These are phyloP conservation scores for Glarea lozoyensis DNA, from an alignment of 495 filamentous ascomycete species.

Conservation along the genomic window DNA sequence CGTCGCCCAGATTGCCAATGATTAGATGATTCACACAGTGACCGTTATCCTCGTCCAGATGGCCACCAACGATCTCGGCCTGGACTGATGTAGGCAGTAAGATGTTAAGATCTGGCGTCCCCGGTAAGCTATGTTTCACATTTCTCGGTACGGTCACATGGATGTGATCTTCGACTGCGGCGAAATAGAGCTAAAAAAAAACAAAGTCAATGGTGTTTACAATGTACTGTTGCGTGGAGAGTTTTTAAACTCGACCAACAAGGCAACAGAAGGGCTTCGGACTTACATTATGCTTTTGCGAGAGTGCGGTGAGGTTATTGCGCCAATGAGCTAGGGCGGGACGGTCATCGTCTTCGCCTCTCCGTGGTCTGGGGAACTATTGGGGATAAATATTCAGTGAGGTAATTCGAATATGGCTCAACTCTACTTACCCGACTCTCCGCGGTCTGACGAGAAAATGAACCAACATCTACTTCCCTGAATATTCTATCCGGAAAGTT, in stretches of 20 bases:
- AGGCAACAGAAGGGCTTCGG: not conserved
- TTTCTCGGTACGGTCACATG: constrained; percentile 65
- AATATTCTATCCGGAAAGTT: too few relatives aligned
- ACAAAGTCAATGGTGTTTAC: too few relatives aligned
- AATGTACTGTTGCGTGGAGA: too few relatives aligned
- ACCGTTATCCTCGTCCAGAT: constrained; percentile 44
- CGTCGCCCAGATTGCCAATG: constrained; percentile 67
- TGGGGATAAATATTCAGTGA: not conserved
- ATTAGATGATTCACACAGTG: constrained; percentile 75
- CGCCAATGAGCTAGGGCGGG: constrained; percentile 29
- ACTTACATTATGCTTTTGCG: constrained; percentile 36
- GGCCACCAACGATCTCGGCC: constrained; percentile 34
- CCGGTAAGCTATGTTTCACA: constrained; percentile 50
- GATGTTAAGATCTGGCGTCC: constrained; percentile 55
- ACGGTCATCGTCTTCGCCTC: not conserved
- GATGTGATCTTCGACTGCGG: constrained; percentile 62
- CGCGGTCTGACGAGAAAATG: not conserved
- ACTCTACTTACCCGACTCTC: constrained; percentile 3
- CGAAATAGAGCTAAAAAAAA: constrained; percentile 56
- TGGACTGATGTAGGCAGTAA: constrained; percentile 44
- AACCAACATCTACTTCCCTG: constrained; percentile 1
- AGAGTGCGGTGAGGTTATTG: constrained; percentile 40
- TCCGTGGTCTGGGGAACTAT: too few relatives aligned
- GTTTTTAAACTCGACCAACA: not conserved
- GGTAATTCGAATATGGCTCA: too few relatives aligned